phyloP scores from a whole-genome alignment of 331 rosid species.

The Quercus phellos region DNA sequence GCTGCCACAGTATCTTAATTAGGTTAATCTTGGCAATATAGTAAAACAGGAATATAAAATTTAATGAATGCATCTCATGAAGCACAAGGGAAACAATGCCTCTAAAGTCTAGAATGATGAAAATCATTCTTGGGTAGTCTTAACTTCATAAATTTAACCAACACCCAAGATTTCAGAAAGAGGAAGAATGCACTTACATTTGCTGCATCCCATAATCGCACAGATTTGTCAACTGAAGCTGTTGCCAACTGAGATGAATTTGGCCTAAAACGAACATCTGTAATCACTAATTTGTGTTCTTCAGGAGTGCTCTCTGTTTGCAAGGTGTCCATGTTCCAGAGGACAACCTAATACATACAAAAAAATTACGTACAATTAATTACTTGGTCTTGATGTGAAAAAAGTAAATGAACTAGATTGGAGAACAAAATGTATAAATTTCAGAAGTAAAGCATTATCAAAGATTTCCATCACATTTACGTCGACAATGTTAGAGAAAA shows the following conservation, averaged over 20 bases:
- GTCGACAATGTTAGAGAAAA: too few relatives aligned
- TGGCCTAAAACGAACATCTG: slow-evolving; percentile 76
- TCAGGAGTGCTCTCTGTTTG: slow-evolving; percentile 48
- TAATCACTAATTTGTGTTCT: slow-evolving; percentile 49
- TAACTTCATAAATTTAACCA: background rate
- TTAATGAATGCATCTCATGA: background rate
- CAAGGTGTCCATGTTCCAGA: slow-evolving; percentile 70
- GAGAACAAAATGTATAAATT: background rate
- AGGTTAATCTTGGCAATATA: slow-evolving; percentile 1
- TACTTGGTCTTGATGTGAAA: background rate
- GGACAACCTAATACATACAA: slow-evolving; percentile 30
- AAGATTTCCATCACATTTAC: too few relatives aligned
- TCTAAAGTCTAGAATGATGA: slow-evolving; percentile 2
- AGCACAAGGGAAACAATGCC: background rate
- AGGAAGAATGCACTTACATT: slow-evolving; percentile 36
- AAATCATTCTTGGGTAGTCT: background rate
- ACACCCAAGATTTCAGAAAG: background rate
- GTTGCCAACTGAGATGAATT: slow-evolving; percentile 65
- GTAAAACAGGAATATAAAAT: slow-evolving; percentile 7
- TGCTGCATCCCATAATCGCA: slow-evolving; percentile 70
- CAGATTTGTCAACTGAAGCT: slow-evolving; percentile 58
- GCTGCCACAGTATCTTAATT: slow-evolving; percentile 31
- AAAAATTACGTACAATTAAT: background rate
- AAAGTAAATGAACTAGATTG: background rate
- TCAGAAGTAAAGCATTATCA: background rate